Evolutionary conservation across 164 flowering plant species (phyloP).

Genomic region (Tetrastigma voinierianum): DNA sequence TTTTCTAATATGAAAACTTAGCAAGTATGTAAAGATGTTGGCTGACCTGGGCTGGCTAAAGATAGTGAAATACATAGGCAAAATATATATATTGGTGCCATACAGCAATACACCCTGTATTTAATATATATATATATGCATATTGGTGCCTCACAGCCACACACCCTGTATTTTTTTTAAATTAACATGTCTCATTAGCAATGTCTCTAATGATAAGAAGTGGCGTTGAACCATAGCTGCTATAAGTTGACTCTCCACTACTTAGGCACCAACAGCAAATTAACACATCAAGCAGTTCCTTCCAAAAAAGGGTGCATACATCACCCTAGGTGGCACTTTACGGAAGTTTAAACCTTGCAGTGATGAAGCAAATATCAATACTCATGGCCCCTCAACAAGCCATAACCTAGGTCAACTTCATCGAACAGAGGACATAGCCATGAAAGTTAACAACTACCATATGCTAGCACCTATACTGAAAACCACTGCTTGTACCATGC

Average conservation of each 20-base stretch:
- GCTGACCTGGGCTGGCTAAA: not conserved
- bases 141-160: not conserved
- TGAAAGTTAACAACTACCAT: not conserved
- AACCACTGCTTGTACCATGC: not conserved
- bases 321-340: not conserved
- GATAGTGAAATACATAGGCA: not conserved
- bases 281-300: not conserved
- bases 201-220: not conserved
- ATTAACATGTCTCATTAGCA: not conserved
- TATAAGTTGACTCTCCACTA: not conserved
- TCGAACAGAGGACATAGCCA: not conserved
- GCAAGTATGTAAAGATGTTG: not conserved
- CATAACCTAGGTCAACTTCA: not conserved
- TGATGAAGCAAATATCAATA: not conserved
- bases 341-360: no score
- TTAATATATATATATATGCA: no score
- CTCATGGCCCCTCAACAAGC: not conserved
- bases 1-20: not conserved
- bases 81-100: not conserved
- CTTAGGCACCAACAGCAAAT: not conserved
- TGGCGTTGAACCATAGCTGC: not conserved
- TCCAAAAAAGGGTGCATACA: not conserved
- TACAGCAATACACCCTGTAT: not conserved
- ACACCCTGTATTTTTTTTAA: not conserved
- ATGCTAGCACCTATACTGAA: not conserved